Base-by-base conservation (phyloP, 164 flowering plant species). In the Sedum album region DNA sequence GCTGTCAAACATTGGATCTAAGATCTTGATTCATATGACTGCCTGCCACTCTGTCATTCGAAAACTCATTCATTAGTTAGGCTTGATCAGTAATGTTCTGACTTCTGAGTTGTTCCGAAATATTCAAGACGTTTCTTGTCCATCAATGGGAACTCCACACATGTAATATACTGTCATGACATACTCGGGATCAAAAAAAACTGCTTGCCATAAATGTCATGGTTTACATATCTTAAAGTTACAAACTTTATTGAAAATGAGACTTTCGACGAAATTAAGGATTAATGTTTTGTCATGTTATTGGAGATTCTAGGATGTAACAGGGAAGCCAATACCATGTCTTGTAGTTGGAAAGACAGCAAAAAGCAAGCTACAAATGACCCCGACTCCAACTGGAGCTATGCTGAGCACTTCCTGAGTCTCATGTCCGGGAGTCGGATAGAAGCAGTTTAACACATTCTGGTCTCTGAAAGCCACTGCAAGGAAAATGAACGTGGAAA, bases 371-470 rank as follows among this genome's bases (percentile, higher is more conserved):
- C 46, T 11, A 41, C 46, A 41, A 41, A 41, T 41, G 5, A 41
- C 41, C 10, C 97, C 97, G 39, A 86, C 72, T 28, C 87, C 93
- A 26, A 86, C 66, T 0, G 95, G 95, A 20, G 75, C 80, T 18
- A 85, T 82, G 65, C 84, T 65, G 73, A 91, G 51, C 44, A 86
- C 84, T 78, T 41, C 46, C 9, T 41, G 46, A 11, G 46, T 41
- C 15, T 4, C 46, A 41, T 2, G 46, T 5, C 4, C 46, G 2
- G 46, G 46, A 9, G 46, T 11, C 2, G 46, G 46, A 11, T 41
- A 41, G 46, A 41, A 41, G 15, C 46, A 41, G 46, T 41, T 41
- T 15, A 41, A 41, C 46, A 41, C 46, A 4, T 41, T 41, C 46
- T 41, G 8, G 46, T 41, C 46, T 1, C 15, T 41, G 46, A 41